Evolutionary conservation across 2,329 filamentous ascomycete species (phyloP).

Genomic region (Aureobasidium sp.): DNA sequence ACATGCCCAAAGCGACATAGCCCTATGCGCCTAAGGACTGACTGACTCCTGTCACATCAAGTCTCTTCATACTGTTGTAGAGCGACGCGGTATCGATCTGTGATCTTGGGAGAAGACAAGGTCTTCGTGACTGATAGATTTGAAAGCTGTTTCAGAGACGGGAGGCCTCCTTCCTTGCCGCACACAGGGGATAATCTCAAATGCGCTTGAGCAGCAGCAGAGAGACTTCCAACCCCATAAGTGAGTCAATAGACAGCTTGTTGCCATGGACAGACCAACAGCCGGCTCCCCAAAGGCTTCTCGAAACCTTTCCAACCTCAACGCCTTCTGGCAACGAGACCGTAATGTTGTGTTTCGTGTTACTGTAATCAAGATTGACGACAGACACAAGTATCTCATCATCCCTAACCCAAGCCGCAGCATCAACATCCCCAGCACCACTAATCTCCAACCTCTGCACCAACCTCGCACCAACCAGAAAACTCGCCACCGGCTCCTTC

Average conservation of each 20-base stretch:
- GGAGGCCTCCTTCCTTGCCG: too few relatives aligned
- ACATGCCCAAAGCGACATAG: background rate
- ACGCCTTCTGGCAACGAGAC: slow-evolving; percentile 15
- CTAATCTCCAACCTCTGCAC: slow-evolving; percentile 17
- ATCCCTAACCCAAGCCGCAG: slow-evolving; percentile 32
- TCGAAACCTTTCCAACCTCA: background rate
- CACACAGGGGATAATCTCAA: too few relatives aligned
- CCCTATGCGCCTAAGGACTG: too few relatives aligned
- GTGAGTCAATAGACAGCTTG: background rate
- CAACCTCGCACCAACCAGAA: slow-evolving; percentile 27
- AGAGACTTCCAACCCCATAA: background rate
- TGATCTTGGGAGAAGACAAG: too few relatives aligned
- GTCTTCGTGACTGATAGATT: too few relatives aligned
- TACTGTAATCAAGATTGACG: slow-evolving; percentile 28
- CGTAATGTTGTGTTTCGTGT: slow-evolving; percentile 12
- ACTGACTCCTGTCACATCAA: too few relatives aligned
- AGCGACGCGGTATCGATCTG: too few relatives aligned
- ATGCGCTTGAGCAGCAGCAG: background rate
- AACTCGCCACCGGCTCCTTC: slow-evolving; percentile 21
- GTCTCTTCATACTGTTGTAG: too few relatives aligned
- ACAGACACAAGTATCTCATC: slow-evolving; percentile 31
- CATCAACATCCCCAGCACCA: slow-evolving; percentile 29
- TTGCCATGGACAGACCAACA: slow-evolving; percentile 9
- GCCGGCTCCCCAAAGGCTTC: slow-evolving; percentile 16
- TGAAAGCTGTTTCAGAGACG: too few relatives aligned